Evolutionary conservation across 2,329 filamentous ascomycete genomes (phyloP), one percentile per base, ranked within the genome.

Genomic region (Pestalotiopsis sp.): DNA sequence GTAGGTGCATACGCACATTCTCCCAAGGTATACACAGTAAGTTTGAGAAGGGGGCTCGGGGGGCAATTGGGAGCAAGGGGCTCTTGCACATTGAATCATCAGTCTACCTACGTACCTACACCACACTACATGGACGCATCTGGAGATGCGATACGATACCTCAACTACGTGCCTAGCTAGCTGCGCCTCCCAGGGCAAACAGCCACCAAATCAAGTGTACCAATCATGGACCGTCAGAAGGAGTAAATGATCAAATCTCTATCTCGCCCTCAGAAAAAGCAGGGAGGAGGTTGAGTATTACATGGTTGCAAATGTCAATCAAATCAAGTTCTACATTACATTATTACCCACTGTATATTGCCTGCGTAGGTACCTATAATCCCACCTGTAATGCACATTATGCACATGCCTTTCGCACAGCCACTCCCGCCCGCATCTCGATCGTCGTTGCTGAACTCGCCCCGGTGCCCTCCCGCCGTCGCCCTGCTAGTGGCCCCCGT

Each of bases 381-480:
- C 23, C 57, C 14, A 14, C 14, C 12, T 31, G 31, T 60, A 60
- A n/a, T 27, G 14, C 27, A 39, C 27, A 36, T 36, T 36, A 36
- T 36, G 31, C 31, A 36, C 31, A 36, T 23, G 60, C 60, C 27
- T 36, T 36, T 17, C 36, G 13, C 64, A 57, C 57, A 66, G 65
- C 65, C 65, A 66, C 65, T 60, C 27, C 36, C 57, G 56, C 38
- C 36, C 57, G 56, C 38, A 66, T 66, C 65, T 66, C 57, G 56
- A 66, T 66, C 65, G 49, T 45, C 64, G 41, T 66, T n/a, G 27
- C 23, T 36, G 27, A 27, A 27, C 57, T 27, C 57, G 57, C 57
- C 27, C 57, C 57, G 14, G 57, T 59, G 23, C 57, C 13, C 23
- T 59, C 57, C 57, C 57, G 57, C 57, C 57, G 57, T 59, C 57